Evolutionary conservation across 306 rosid species (phyloP).

Genomic region (Calophaca sinica): DNA sequence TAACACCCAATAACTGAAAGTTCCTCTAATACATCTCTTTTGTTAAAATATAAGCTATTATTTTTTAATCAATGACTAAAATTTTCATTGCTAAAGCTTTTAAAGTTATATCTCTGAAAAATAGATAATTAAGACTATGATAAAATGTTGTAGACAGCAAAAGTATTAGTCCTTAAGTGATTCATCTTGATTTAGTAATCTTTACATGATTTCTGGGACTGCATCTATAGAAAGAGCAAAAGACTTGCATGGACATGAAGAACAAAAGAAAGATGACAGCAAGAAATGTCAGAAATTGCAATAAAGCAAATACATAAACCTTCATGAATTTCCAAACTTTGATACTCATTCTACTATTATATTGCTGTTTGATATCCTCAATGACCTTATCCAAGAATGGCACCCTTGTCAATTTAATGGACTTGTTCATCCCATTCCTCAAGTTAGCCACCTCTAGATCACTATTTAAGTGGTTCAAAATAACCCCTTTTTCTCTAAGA

Average conservation of each 20-base stretch:
- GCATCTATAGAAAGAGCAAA: conserved; percentile 54
- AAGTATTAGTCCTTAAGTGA: conserved; percentile 7
- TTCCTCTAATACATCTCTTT: not conserved
- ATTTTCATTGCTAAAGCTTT: not conserved
- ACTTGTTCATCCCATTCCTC: conserved; percentile 90
- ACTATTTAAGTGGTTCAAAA: conserved; percentile 75
- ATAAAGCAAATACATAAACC: conserved; percentile 67
- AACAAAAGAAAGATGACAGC: conserved; percentile 64
- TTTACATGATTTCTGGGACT: conserved; percentile 7
- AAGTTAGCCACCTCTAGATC: conserved; percentile 73
- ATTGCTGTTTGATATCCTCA: conserved; percentile 75
- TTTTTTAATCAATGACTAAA: conserved; percentile 9
- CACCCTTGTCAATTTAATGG: conserved; percentile 82
- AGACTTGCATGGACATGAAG: conserved; percentile 58
- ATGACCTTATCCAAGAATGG: conserved; percentile 79
- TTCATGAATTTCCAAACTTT: conserved; percentile 62
- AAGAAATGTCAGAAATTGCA: conserved; percentile 65
- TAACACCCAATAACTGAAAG: no score
- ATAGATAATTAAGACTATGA: not conserved
- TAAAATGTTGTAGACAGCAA: not conserved
- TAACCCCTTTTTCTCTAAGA: conserved; percentile 71
- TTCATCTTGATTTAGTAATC: conserved; percentile 8
- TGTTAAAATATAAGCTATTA: not conserved
- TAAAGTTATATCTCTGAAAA: conserved; percentile 3
- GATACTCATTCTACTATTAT: conserved; percentile 64